Evolutionary conservation across 2,329 filamentous ascomycete species (phyloP), one percentile per base, ranked within the genome.

Genomic region (Pyrenophora graminea): DNA sequence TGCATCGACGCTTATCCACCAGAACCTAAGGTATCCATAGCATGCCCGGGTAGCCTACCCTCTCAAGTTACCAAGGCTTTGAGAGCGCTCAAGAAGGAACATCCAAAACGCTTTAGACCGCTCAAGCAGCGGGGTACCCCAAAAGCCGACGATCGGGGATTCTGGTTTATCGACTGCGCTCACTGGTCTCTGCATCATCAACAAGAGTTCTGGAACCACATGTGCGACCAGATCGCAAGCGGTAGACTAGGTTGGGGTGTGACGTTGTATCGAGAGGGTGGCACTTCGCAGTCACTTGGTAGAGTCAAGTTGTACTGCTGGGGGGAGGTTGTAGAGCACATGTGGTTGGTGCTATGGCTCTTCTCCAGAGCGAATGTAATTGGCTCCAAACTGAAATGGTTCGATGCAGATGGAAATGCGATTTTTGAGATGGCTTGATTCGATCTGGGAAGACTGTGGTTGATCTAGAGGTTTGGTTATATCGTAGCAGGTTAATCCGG

Each of bases 331-430:
- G 83, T 84, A 0, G 81, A 84, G 46, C 87, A 95, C 63, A 79
- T 90, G 30, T 96, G 91, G 69, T 73, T 94, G 3, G 70, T 92
- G 33, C 72, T 96, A 0, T 93, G 89, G 67, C 73, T 91, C 12
- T 88, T 85, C 0, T 93, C 87, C 61, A 79, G 83, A 48, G 80
- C 87, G 27, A 79, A 79, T 53, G 72, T 92, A 13, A 80, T 82
- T 51, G 77, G 76, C 6, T 81, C 81, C 7, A 81, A 81, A 0
- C 77, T 83, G 12, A 75, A 75, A 40, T 96, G 90, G 90, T 72
- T 87, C 44, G 90, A 86, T 70, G 83, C 80, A 0, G 79, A 80
- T 1, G 85, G 85, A 1, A 65, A 80, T 32, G 74, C 76, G 0
- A 76, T 89, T 7, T 75, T 86, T 33, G 73, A 76, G 56, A 82